A percentile compares a stretch with the other conserved stretches of the same genome.
These are phyloP conservation scores for Byssothecium circinans DNA, from an alignment of 2,329 filamentous ascomycete genomes.

Conservation along the genomic window DNA sequence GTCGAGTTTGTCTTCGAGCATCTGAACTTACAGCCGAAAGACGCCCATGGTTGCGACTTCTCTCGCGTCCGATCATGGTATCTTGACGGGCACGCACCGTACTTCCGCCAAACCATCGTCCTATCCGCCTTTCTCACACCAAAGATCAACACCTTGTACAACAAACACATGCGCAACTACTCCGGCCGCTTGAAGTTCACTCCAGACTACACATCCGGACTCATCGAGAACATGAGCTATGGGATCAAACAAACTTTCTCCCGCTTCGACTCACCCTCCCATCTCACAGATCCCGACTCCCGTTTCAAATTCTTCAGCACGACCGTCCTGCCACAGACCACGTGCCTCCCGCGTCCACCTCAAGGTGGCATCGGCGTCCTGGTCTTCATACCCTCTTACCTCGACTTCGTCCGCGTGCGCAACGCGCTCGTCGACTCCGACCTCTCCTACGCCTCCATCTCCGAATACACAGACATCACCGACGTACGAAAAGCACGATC, in stretches of 20 bases:
- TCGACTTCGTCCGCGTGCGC: conserved; percentile 90
- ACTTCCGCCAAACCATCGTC: conserved; percentile 83
- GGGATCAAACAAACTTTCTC: conserved; percentile 85
- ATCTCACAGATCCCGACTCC: conserved; percentile 77
- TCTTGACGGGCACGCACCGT: conserved; percentile 78
- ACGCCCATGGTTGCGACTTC: conserved; percentile 91
- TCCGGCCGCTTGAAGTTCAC: conserved; percentile 76
- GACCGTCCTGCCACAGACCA: conserved; percentile 74
- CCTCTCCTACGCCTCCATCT: conserved; percentile 77
- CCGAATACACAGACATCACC: conserved; percentile 79
- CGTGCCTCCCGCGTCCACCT: conserved; percentile 66
- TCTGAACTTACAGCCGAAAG: conserved; percentile 85
- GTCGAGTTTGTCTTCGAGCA: conserved; percentile 89
- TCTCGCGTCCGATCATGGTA: conserved; percentile 89
- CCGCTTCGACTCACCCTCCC: conserved; percentile 72
- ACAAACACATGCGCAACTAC: conserved; percentile 76
- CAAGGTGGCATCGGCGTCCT: conserved; percentile 65
- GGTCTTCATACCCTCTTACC: conserved; percentile 88
- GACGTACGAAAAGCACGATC: conserved; percentile 83
- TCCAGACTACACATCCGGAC: conserved; percentile 66
- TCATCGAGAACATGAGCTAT: conserved; percentile 68
- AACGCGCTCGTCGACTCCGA: conserved; percentile 84
- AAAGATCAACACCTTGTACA: conserved; percentile 79
- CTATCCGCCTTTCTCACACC: conserved; percentile 83
- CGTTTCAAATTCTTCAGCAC: conserved; percentile 90